Base-by-base conservation (phyloP, 148 eudicot genomes). In the Vaccinium vitisidaea region DNA sequence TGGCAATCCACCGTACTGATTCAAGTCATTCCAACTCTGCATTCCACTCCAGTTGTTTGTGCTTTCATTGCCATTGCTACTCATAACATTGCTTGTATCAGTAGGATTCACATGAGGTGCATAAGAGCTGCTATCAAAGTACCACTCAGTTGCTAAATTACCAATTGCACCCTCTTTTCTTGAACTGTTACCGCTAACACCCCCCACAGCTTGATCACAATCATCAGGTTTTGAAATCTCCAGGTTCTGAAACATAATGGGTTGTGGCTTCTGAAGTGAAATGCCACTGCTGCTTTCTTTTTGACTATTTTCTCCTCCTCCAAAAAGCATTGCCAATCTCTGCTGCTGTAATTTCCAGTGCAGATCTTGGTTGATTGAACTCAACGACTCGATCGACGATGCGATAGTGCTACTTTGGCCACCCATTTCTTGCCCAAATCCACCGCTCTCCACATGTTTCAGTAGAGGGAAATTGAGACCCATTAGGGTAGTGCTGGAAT, bases 301-400 rank as follows among this genome's bases (percentile, higher is more conserved):
- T 0, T 85, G 67, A 84, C 88, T 58, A 6, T 85, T 84, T 12
- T 73, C 90, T 46, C 92, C 93, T n/a, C 73, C 73, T 8, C 73
- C 73, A 15, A 90, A 93, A 11, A 92, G 84, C 89, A 89, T 79
- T 0, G 91, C 93, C 23, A 93, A 53, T 78, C 95, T 90, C 78
- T 95, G 98, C 59, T 93, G 95, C 79, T 94, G 98, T 12, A 92
- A 48, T 83, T 94, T 94, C 98, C 95, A 94, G 86, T 95, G 98
- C 83, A 94, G 87, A 77, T 95, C 98, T 81, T 95, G 96, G 88
- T 94, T 95, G 25, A 93, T 92, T 0, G 92, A 92, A 65, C 98
- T 95, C 89, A 95, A 63, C 1, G 98, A 95, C 88, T 95, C 98
- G 3, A 95, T 93, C 0, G 97, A 95, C 3, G 95, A 71, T 13